Conservation (phyloP, 768 basidiomycete species). For the Galerina sulciceps region DNA sequence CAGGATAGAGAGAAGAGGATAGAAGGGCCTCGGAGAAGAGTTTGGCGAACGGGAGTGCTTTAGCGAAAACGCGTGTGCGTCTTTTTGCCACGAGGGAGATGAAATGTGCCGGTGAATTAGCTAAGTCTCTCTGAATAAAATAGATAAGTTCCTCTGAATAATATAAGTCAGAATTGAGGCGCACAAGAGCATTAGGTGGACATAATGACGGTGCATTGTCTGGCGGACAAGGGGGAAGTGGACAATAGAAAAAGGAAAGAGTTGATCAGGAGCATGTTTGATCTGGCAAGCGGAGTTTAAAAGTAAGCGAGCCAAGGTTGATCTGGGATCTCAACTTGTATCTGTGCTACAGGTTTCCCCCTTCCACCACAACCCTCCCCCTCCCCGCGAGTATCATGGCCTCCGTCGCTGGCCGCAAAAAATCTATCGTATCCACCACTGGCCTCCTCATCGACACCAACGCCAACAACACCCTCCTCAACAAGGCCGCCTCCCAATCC, state of each 20-base stretch:
- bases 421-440: slow-evolving; percentile 70
- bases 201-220: background rate
- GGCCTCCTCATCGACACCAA: slow-evolving; percentile 73
- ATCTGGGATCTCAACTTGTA: slow-evolving; percentile 16
- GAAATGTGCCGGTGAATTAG: slow-evolving; percentile 3
- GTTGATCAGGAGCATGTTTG: slow-evolving; percentile 15
- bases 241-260: slow-evolving; percentile 19
- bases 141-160: too few relatives aligned
- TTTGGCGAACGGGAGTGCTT: background rate
- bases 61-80: slow-evolving; percentile 4
- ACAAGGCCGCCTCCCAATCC: slow-evolving; percentile 85
- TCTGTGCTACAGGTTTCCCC: slow-evolving; percentile 11
- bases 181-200: background rate
- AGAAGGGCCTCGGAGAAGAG: background rate
- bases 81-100: slow-evolving; percentile 8
- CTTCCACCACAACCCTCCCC: slow-evolving; percentile 21
- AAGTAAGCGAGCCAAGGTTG: slow-evolving; percentile 25
- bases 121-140: too few relatives aligned
- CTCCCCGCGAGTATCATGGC: slow-evolving; percentile 43
- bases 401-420: slow-evolving; percentile 74
- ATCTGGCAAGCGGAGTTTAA: slow-evolving; percentile 27
- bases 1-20: background rate
- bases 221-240: background rate
- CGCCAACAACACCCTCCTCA: slow-evolving; percentile 85
- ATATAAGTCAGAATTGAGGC: background rate